Conservation (phyloP, 2,329 filamentous ascomycete species). For the Scedosporium apiospermum region DNA sequence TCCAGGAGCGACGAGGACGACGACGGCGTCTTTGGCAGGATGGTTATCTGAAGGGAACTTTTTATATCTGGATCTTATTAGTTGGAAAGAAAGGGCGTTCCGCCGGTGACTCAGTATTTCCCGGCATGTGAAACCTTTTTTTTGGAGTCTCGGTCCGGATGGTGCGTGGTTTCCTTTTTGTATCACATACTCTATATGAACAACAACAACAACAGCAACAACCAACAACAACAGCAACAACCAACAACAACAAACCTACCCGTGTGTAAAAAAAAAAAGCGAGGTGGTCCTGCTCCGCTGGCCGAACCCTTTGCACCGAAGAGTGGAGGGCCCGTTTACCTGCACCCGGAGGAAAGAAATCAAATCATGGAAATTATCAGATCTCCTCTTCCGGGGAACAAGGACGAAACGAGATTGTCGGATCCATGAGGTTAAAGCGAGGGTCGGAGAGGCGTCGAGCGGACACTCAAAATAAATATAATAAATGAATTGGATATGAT, state of each 20-base stretch:
- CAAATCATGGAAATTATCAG: neutral
- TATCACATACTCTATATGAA: conserved; percentile 15
- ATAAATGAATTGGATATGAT: conserved; percentile 12
- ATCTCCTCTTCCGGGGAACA: neutral
- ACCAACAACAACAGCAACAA: neutral
- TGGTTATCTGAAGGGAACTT: conserved; percentile 40
- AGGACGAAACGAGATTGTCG: neutral
- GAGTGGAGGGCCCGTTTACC: conserved; percentile 36
- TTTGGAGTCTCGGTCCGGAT: neutral
- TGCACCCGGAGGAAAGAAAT: neutral
- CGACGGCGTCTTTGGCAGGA: conserved; percentile 88
- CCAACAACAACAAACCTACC: conserved; percentile 13
- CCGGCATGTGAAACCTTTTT: neutral
- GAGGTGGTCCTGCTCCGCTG: conserved; percentile 52
- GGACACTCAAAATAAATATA: conserved; percentile 30
- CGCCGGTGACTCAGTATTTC: conserved; percentile 7
- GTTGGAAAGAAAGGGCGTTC: conserved; percentile 14
- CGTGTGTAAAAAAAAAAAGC: conserved; percentile 22
- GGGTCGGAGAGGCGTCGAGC: conserved; percentile 55
- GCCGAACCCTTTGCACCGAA: conserved; percentile 56
- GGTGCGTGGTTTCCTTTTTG: conserved; percentile 10
- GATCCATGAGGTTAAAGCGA: conserved; percentile 64
- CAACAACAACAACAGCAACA: neutral
- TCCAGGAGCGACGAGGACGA: conserved; percentile 79
- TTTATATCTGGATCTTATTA: neutral